Percentiles rank a stretch among this genome's conserved stretches.
phyloP scores from a whole-genome alignment of 164 flowering plant species.

The Litsea cubeba region DNA sequence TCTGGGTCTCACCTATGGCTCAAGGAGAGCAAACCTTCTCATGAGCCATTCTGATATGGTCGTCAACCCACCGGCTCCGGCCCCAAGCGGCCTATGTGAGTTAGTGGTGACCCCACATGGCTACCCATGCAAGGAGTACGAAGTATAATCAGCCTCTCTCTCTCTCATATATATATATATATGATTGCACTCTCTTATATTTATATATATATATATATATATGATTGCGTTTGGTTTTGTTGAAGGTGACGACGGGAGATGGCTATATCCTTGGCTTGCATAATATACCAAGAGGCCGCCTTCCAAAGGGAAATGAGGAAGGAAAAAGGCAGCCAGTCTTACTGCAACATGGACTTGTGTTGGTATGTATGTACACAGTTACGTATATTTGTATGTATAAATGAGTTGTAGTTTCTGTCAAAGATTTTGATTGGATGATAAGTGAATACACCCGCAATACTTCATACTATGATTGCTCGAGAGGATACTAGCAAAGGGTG shows the following conservation, averaged over 20 bases:
- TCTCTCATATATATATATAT: too few species aligned
- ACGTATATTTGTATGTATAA: neutral
- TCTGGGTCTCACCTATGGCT: slow-evolving; percentile 12
- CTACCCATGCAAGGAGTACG: slow-evolving; percentile 63
- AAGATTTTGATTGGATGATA: neutral
- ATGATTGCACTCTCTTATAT: too few species aligned
- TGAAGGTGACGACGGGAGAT: slow-evolving; percentile 60
- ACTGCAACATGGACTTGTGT: slow-evolving; percentile 74
- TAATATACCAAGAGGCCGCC: slow-evolving; percentile 56
- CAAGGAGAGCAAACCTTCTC: neutral
- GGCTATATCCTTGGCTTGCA: slow-evolving; percentile 63
- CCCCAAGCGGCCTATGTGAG: slow-evolving; percentile 35
- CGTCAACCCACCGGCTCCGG: neutral
- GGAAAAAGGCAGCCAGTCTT: slow-evolving; percentile 45
- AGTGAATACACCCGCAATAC: too few species aligned
- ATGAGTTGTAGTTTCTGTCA: neutral
- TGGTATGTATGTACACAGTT: slow-evolving; percentile 30
- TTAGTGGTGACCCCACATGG: slow-evolving; percentile 42
- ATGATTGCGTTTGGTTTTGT: too few species aligned
- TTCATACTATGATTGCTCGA: too few species aligned
- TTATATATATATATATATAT: neutral
- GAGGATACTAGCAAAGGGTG: too few species aligned
- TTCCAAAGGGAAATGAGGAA: slow-evolving; percentile 4
- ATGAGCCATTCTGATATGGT: neutral
- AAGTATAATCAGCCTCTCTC: slow-evolving; percentile 22